phyloP scores from a whole-genome alignment of 148 eudicot species.

The Limonium bicolor region DNA sequence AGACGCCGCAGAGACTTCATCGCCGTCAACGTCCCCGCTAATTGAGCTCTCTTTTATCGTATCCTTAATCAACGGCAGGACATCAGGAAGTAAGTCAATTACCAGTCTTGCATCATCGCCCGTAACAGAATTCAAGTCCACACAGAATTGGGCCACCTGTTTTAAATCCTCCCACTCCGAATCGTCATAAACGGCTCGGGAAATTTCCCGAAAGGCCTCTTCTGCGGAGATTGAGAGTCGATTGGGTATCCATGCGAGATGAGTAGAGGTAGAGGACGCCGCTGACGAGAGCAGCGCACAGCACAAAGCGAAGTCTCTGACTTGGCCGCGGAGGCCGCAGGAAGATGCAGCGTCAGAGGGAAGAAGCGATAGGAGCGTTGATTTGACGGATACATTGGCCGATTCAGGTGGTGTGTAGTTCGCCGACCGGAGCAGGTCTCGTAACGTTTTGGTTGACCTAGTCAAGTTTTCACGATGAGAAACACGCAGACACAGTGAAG shows the following conservation, averaged over 20 bases:
- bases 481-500: background rate
- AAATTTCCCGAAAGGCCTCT: slow-evolving; percentile 37
- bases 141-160: slow-evolving; percentile 15
- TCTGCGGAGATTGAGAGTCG: slow-evolving; percentile 25
- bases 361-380: slow-evolving; percentile 49
- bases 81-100: slow-evolving; percentile 52
- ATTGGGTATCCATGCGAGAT: slow-evolving; percentile 47
- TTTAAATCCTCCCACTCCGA: slow-evolving; percentile 7
- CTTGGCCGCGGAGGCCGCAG: slow-evolving; percentile 9
- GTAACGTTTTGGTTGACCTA: slow-evolving; percentile 53
- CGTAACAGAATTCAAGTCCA: slow-evolving; percentile 13
- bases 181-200: slow-evolving; percentile 13
- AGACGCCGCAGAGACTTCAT: slow-evolving; percentile 58
- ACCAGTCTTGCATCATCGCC: slow-evolving; percentile 36
- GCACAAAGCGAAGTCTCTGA: slow-evolving; percentile 41
- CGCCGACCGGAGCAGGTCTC: slow-evolving; percentile 25
- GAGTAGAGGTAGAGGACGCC: slow-evolving; percentile 21
- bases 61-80: slow-evolving; percentile 51
- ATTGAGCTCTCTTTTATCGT: slow-evolving; percentile 61
- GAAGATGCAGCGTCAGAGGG: slow-evolving; percentile 15
- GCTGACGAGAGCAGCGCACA: slow-evolving; percentile 56
- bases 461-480: background rate
- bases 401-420: slow-evolving; percentile 41
- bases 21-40: slow-evolving; percentile 34
- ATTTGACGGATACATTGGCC: slow-evolving; percentile 47